phyloP scores from a whole-genome alignment of 129 eudicot genomes.

The Helianthus annuus region DNA sequence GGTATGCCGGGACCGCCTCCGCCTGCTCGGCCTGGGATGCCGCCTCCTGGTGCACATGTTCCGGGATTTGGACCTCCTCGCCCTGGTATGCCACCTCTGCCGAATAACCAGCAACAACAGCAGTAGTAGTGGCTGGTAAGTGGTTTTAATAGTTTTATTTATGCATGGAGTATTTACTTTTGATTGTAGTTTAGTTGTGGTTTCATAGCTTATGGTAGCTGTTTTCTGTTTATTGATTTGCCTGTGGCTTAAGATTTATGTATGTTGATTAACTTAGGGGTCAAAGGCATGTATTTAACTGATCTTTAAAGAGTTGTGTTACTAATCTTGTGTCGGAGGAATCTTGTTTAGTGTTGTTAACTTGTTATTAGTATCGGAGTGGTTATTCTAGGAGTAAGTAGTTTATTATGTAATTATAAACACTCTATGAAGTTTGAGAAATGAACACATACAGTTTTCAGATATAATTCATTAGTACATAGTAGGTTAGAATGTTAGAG shows the following conservation, averaged over 20 bases:
- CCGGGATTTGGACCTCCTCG: conserved; percentile 76
- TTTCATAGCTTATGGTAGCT: not conserved
- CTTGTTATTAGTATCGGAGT: no score
- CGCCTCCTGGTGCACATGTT: conserved; percentile 67
- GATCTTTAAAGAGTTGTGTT: not conserved
- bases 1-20: conserved; percentile 53
- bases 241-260: not conserved
- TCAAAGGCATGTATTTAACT: not conserved
- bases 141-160: not conserved
- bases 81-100: conserved; percentile 92
- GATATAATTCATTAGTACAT: no score
- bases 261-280: not conserved
- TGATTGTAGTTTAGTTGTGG: not conserved
- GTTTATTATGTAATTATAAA: no score
- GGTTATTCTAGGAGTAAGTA: no score
- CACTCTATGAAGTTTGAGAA: no score
- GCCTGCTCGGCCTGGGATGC: conserved; percentile 77
- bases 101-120: conserved; percentile 62
- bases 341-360: no score
- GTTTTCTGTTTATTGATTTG: not conserved
- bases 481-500: no score
- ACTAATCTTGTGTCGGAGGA: not conserved
- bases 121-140: conserved; percentile 50
- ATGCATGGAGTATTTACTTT: not conserved
- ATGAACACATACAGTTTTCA: no score